Conservation (phyloP, 2,329 filamentous ascomycete species). For the Drechmeria coniospora region DNA sequence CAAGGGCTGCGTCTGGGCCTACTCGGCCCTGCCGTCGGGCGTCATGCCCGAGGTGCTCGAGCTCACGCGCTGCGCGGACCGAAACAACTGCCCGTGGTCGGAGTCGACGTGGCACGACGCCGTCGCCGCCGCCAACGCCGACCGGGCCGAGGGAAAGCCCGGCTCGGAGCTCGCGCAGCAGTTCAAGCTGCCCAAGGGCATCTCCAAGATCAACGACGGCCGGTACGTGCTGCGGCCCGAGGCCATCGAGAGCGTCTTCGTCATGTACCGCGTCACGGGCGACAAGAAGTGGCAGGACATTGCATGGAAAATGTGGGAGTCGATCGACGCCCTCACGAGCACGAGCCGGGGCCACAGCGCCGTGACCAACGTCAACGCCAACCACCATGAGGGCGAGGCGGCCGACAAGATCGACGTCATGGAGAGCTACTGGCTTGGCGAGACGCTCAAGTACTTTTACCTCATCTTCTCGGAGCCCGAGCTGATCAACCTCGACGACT, state of each 20-base stretch:
- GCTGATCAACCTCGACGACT: constrained; percentile 28
- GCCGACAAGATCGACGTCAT: constrained; percentile 33
- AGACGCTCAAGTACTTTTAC: constrained; percentile 69
- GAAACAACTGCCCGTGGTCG: constrained; percentile 17
- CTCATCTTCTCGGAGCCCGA: constrained; percentile 46
- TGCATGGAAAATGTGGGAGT: constrained; percentile 38
- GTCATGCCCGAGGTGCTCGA: constrained; percentile 39
- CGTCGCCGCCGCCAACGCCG: constrained; percentile 8
- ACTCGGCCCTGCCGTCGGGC: constrained; percentile 33
- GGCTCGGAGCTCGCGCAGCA: constrained; percentile 10
- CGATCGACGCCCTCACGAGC: constrained; percentile 29
- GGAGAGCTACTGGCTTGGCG: constrained; percentile 74
- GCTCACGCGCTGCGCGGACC: constrained; percentile 22
- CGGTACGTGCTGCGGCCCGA: constrained; percentile 37
- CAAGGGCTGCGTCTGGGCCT: constrained; percentile 41
- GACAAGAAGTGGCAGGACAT: constrained; percentile 25
- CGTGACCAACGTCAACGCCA: constrained; percentile 22
- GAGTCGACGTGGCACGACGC: constrained; percentile 19
- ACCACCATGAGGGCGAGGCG: constrained; percentile 9
- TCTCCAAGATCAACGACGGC: constrained; percentile 38
- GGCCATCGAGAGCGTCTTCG: constrained; percentile 37
- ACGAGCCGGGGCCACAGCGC: constrained; percentile 34
- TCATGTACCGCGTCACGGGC: constrained; percentile 37
- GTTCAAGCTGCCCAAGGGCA: constrained; percentile 11
- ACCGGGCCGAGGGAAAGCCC: no score